Evolutionary conservation across 2,329 filamentous ascomycete species (phyloP).

Genomic region (Colletotrichum sp.): DNA sequence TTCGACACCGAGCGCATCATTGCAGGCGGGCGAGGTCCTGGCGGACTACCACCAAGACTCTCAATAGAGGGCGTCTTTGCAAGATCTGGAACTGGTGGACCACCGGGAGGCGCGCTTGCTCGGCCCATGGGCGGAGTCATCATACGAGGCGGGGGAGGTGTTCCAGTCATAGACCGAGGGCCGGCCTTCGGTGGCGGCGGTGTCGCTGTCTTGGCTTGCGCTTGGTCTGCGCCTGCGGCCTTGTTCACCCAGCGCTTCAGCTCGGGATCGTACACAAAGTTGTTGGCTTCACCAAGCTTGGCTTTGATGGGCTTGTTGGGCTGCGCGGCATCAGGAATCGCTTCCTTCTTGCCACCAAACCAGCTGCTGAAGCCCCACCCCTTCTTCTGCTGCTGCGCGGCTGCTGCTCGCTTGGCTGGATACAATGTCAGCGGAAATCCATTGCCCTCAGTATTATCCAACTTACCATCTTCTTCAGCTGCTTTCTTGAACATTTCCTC

Average conservation of each 20-base stretch:
- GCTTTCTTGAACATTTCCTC: conserved; percentile 86
- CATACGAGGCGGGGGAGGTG: conserved; percentile 49
- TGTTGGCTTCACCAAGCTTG: conserved; percentile 92
- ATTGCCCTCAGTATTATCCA: not conserved
- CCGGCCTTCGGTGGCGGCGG: conserved; percentile 78
- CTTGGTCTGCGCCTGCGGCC: conserved; percentile 74
- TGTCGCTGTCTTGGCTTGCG: conserved; percentile 64
- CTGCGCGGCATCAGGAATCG: conserved; percentile 35
- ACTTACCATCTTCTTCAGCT: conserved; percentile 74
- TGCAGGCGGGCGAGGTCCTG: conserved; percentile 22
- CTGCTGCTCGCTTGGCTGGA: conserved; percentile 64
- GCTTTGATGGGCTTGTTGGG: conserved; percentile 78
- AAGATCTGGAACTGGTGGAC: conserved; percentile 24
- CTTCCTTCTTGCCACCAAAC: conserved; percentile 77
- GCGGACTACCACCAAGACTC: conserved; percentile 32
- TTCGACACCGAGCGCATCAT: conserved; percentile 55
- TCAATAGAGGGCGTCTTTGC: conserved; percentile 34
- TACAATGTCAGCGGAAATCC: conserved; percentile 17
- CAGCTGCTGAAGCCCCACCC: conserved; percentile 86
- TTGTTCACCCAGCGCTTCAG: conserved; percentile 99
- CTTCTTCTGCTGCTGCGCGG: conserved; percentile 56
- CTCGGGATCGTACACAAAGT: conserved; percentile 94
- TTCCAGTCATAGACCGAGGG: conserved; percentile 56
- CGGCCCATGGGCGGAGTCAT: conserved; percentile 31
- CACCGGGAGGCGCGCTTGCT: conserved; percentile 26